A percentile compares a stretch with the other conserved stretches of the same genome.
Conservation (phyloP, 257 asterid species). For the Leonotis leonurus region DNA sequence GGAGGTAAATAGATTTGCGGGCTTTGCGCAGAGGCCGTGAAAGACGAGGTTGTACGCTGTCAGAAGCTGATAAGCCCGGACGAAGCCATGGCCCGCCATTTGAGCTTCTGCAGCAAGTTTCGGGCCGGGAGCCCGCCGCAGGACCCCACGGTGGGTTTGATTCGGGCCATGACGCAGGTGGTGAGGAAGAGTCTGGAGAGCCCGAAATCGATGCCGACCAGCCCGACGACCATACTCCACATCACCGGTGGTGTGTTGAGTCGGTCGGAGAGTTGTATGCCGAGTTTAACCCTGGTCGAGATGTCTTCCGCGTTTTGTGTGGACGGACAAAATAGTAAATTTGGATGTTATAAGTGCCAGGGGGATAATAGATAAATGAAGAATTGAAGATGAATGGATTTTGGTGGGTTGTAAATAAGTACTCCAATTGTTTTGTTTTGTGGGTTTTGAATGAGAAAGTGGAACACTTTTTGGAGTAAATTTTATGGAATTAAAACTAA, state of each 20-base stretch:
- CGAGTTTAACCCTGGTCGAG: constrained; percentile 41
- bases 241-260: constrained; percentile 15
- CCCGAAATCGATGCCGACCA: constrained; percentile 42
- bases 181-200: constrained; percentile 46
- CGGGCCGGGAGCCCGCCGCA: constrained; percentile 54
- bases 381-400: background rate
- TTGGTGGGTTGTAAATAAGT: background rate
- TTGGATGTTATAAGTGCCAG: background rate
- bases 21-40: constrained; percentile 54
- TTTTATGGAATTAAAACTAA: no score
- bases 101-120: constrained; percentile 53
- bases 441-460: background rate
- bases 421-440: no score
- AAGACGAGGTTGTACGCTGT: constrained; percentile 53
- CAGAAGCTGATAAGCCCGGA: constrained; percentile 55
- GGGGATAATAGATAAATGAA: background rate
- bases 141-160: constrained; percentile 49
- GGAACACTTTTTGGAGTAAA: background rate
- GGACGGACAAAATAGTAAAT: constrained; percentile 8
- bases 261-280: constrained; percentile 47
- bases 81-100: constrained; percentile 67
- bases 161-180: constrained; percentile 59
- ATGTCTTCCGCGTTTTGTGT: constrained; percentile 16
- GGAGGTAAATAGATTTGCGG: constrained; percentile 61
- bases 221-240: constrained; percentile 24